A percentile compares a stretch with the other conserved stretches of the same genome.
phyloP scores from a whole-genome alignment of 805 yeast genomes.

The Starmerella etchellsii region DNA sequence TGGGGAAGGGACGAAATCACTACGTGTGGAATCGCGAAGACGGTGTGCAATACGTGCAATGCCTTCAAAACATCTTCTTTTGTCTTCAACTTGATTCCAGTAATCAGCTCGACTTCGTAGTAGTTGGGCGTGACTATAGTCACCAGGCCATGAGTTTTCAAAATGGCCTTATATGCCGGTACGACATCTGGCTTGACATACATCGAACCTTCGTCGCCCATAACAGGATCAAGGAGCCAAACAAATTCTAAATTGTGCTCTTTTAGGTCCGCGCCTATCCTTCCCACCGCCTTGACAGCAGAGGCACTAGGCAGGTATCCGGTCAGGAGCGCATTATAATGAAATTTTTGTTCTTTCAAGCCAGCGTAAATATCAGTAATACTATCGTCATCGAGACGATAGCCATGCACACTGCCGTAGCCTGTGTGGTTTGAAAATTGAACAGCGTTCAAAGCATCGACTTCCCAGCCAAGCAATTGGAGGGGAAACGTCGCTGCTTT shows the following conservation, averaged over 20 bases:
- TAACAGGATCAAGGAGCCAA: conserved; percentile 78
- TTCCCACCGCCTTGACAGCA: conserved; percentile 39
- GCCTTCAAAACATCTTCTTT: conserved; percentile 35
- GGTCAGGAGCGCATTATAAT: conserved; percentile 55
- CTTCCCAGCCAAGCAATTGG: conserved; percentile 83
- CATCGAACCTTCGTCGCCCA: conserved; percentile 78
- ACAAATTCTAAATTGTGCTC: conserved; percentile 22
- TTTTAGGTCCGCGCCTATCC: conserved; percentile 30
- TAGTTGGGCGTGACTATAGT: conserved; percentile 83
- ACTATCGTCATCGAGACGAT: conserved; percentile 34
- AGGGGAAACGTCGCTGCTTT: conserved; percentile 82
- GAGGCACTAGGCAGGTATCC: conserved; percentile 67
- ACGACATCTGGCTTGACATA: conserved; percentile 53
- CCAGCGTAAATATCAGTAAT: conserved; percentile 45
- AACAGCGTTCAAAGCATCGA: conserved; percentile 77
- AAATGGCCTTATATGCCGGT: conserved; percentile 42
- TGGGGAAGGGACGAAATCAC: conserved; percentile 49
- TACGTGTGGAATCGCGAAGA: conserved; percentile 43
- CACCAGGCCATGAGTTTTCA: conserved; percentile 34
- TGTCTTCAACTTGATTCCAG: conserved; percentile 37
- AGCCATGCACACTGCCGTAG: conserved; percentile 55
- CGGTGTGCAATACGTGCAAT: conserved; percentile 35
- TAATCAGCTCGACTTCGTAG: conserved; percentile 68
- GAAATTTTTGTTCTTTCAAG: conserved; percentile 35
- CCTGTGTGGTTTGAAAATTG: conserved; percentile 90